phyloP scores from a whole-genome alignment of 371 early-diverging fungal species.

The Mucor racemosus region DNA sequence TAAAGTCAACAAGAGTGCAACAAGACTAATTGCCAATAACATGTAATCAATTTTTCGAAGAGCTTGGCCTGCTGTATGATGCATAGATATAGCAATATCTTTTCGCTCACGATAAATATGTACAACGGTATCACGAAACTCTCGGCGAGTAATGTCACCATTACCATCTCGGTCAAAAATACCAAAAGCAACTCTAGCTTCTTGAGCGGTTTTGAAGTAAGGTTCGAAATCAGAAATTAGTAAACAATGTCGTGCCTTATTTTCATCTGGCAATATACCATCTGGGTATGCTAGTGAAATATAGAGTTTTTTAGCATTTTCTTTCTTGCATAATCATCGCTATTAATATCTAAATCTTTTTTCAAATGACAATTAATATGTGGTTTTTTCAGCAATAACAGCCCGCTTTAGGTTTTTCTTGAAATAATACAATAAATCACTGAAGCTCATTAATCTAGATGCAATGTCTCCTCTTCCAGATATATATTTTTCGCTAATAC shows the following conservation, averaged over 20 bases:
- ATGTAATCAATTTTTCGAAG: conserved; percentile 70
- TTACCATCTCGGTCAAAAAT: conserved; percentile 72
- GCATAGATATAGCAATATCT: conserved; percentile 56
- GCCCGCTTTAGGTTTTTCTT: conserved; percentile 32
- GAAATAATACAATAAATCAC: conserved; percentile 25
- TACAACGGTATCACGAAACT: conserved; percentile 64
- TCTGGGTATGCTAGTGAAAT: conserved; percentile 33
- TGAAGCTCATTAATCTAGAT: not conserved
- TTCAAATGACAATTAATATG: conserved; percentile 10
- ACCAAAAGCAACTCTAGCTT: conserved; percentile 64
- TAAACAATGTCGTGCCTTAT: conserved; percentile 29
- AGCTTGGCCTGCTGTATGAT: conserved; percentile 63
- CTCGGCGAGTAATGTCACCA: conserved; percentile 66
- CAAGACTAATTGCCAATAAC: conserved; percentile 51
- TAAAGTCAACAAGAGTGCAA: conserved; percentile 48
- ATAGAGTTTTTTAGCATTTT: conserved; percentile 38
- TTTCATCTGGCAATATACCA: conserved; percentile 15
- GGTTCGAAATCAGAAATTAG: conserved; percentile 55
- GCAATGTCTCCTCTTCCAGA: not conserved
- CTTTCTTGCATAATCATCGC: conserved; percentile 34
- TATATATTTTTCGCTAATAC: not conserved
- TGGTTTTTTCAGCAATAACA: conserved; percentile 35
- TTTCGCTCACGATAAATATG: conserved; percentile 68
- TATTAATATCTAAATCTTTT: conserved; percentile 34
- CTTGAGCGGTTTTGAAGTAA: conserved; percentile 55